These are phyloP conservation scores for Rhizophlyctis rosea DNA, from an alignment of 192 early-diverging fungal species.

Conservation along the genomic window DNA sequence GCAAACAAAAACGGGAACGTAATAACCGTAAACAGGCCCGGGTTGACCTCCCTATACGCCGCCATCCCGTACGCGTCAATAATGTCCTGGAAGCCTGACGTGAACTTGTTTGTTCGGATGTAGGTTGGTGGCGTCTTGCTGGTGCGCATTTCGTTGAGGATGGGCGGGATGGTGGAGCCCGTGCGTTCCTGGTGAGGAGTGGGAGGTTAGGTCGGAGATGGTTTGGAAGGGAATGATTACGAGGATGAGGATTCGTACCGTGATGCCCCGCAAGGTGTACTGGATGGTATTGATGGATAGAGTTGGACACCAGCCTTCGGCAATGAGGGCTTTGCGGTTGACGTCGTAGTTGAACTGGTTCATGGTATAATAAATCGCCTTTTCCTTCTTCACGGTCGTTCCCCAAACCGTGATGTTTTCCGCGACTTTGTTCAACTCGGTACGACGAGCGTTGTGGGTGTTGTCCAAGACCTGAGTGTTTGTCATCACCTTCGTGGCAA, in stretches of 20 bases:
- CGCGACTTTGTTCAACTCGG: slow-evolving; percentile 81
- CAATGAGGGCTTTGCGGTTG: slow-evolving; percentile 90
- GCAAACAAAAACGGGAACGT: slow-evolving; percentile 99
- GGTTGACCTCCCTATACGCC: slow-evolving; percentile 95
- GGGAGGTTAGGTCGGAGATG: neutral
- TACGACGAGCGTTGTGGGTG: slow-evolving; percentile 76
- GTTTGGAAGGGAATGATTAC: slow-evolving; percentile 11
- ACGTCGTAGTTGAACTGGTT: slow-evolving; percentile 94
- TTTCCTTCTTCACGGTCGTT: slow-evolving; percentile 92
- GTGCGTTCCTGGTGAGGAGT: slow-evolving; percentile 58
- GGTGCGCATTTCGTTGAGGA: slow-evolving; percentile 83
- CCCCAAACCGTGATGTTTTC: slow-evolving; percentile 87
- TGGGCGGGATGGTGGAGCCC: slow-evolving; percentile 84
- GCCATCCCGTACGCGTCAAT: slow-evolving; percentile 98
- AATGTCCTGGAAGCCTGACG: slow-evolving; percentile 93
- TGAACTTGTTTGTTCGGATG: slow-evolving; percentile 95
- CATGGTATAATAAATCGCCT: slow-evolving; percentile 95
- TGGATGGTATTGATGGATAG: slow-evolving; percentile 79
- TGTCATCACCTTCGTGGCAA: no score
- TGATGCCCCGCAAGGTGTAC: slow-evolving; percentile 78
- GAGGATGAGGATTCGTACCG: slow-evolving; percentile 56
- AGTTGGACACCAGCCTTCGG: slow-evolving; percentile 97
- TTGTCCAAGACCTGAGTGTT: slow-evolving; percentile 70
- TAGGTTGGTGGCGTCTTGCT: slow-evolving; percentile 90
- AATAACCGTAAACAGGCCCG: slow-evolving; percentile 93